Percentiles rank a stretch among this genome's conserved stretches.
Evolutionary conservation across 306 rosid genomes (phyloP).

Genomic region (Vigna trinervia): DNA sequence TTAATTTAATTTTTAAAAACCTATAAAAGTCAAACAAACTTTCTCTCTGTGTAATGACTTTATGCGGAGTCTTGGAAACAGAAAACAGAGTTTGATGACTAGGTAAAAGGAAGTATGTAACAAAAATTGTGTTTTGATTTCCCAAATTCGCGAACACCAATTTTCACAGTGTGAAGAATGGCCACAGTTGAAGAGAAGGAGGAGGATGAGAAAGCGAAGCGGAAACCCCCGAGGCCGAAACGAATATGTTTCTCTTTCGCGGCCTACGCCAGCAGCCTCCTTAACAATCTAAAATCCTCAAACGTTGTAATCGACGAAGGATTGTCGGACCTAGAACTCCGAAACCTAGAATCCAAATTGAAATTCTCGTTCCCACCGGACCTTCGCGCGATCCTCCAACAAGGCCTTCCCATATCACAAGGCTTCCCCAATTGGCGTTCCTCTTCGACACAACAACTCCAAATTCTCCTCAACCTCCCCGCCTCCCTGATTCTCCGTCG

Average conservation of each 20-base stretch:
- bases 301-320: constrained; percentile 58
- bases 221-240: constrained; percentile 48
- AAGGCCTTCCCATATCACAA: constrained; percentile 69
- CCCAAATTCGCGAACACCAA: not conserved
- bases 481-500: constrained; percentile 53
- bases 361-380: constrained; percentile 79
- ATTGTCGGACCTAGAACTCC: constrained; percentile 66
- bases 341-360: constrained; percentile 58
- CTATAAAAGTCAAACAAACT: constrained; percentile 3
- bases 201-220: not conserved
- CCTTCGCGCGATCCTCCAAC: constrained; percentile 76
- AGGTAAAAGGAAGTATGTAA: not conserved
- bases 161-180: not conserved
- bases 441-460: constrained; percentile 74
- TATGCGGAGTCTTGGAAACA: not conserved
- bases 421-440: constrained; percentile 94
- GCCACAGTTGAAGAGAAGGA: not conserved
- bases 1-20: not conserved
- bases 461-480: constrained; percentile 66
- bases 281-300: constrained; percentile 58
- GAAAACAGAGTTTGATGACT: not conserved
- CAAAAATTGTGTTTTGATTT: not conserved
- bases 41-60: not conserved
- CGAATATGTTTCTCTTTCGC: constrained; percentile 85
- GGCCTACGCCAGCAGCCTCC: constrained; percentile 65